Evolutionary conservation across 225 moss, liverwort and hornwort species (phyloP), one percentile per base, ranked within the genome.

Genomic region (Sphagnum contortum): DNA sequence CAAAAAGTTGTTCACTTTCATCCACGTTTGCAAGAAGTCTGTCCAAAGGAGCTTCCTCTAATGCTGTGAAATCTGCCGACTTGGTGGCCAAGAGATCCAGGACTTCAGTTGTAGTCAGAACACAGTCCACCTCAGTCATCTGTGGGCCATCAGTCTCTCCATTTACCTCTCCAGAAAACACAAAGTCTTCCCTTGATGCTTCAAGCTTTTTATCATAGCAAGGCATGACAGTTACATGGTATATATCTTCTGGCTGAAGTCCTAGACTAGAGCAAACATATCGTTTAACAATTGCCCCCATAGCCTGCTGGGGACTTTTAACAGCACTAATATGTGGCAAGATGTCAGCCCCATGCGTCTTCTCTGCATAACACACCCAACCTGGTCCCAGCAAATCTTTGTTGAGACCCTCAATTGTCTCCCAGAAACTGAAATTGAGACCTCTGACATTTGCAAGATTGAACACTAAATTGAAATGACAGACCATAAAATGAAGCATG

Each of bases 121-220:
- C 98, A 70, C 88, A 89, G 69, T 98, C 98, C 70, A 98, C 98
- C 78, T 98, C 98, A 12, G 98, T 83, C 8, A 91, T 71, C 57
- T 65, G 71, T 3, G 59, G 49, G 0, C 65, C 74, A 13, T 44
- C 68, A 48, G 66, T 73, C 66, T 71, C 74, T 61, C 81, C 70
- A 29, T 29, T 29, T 29, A 29, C 29, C 62, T 86, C 89, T 12
- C 90, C 74, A 2, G 87, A 87, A 47, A 98, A 98, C 46, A 98
- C 70, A 69, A 98, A 98, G 75, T 98, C 98, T 58, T 98, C 93
- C 64, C 98, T 69, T n/a, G 93, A 85, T 66, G 98, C 98, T 74
- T 98, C 98, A 8, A 98, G 82, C 66, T 98, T 98, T 77, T 93
- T 98, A 72, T 98, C 98, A 57, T 98, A 98, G 73, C 98, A 98